These are phyloP conservation scores for Exophiala bonariae DNA, from an alignment of 2,329 filamentous ascomycete species.

Conservation along the genomic window DNA sequence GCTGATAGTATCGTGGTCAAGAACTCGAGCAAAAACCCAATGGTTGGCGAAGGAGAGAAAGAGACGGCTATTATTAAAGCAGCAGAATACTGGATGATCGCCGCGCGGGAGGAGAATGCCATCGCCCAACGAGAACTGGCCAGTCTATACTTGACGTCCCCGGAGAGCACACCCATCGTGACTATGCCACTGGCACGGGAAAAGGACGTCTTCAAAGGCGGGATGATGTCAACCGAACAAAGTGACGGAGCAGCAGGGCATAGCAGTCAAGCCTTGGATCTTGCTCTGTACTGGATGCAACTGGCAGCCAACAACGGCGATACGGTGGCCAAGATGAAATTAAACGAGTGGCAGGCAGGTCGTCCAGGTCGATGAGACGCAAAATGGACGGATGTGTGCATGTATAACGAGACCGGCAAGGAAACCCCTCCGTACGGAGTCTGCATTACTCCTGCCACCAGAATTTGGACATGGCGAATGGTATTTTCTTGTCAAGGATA, in stretches of 20 bases:
- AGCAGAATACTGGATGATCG: slow-evolving; percentile 86
- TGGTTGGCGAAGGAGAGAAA: slow-evolving; percentile 38
- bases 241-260: slow-evolving; percentile 7
- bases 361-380: slow-evolving; percentile 54
- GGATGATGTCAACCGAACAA: slow-evolving; percentile 67
- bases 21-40: slow-evolving; percentile 37
- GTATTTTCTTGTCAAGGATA: too few species aligned
- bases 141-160: slow-evolving; percentile 88
- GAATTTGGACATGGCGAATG: too few species aligned
- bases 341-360: slow-evolving; percentile 69
- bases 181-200: slow-evolving; percentile 82
- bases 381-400: neutral
- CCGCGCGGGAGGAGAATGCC: slow-evolving; percentile 85
- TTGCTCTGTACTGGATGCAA: slow-evolving; percentile 98
- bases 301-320: slow-evolving; percentile 83
- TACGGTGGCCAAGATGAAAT: slow-evolving; percentile 75
- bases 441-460: too few species aligned
- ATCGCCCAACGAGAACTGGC: slow-evolving; percentile 90
- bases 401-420: neutral
- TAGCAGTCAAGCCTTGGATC: slow-evolving; percentile 76
- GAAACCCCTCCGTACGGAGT: neutral
- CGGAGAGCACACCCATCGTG: slow-evolving; percentile 76
- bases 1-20: slow-evolving; percentile 68
- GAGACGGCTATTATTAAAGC: slow-evolving; percentile 76
- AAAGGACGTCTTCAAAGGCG: slow-evolving; percentile 84